A percentile compares a stretch with the other conserved stretches of the same genome.
Evolutionary conservation across 177 flowering plant species (phyloP).

Genomic region (Vitis hybrid): DNA sequence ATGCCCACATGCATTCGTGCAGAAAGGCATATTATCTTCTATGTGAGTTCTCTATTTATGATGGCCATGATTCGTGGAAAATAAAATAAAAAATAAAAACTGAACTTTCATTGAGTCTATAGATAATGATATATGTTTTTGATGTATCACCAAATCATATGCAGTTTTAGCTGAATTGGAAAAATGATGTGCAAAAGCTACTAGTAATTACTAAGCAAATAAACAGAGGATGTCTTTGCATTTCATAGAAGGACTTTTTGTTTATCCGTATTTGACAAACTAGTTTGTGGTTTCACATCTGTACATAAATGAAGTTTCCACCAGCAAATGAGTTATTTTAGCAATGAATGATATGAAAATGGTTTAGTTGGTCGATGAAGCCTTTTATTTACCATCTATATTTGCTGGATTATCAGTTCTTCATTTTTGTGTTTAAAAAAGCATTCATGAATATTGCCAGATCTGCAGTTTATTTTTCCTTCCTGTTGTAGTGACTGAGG

Average conservation of each 20-base stretch:
- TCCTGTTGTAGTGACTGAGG: background rate
- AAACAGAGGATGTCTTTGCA: background rate
- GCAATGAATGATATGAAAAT: background rate
- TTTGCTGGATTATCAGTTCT: background rate
- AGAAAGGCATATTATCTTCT: too few relatives aligned
- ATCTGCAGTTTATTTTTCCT: background rate
- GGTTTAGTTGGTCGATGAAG: background rate
- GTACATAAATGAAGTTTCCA: background rate
- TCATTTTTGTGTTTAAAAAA: background rate
- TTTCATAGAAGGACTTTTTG: background rate
- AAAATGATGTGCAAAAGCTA: too few relatives aligned
- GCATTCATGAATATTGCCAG: background rate
- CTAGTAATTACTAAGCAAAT: background rate
- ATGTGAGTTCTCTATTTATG: too few relatives aligned
- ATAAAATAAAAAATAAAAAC: too few relatives aligned
- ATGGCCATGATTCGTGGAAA: too few relatives aligned
- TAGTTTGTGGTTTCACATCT: background rate
- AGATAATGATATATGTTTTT: too few relatives aligned
- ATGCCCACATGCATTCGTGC: too few relatives aligned
- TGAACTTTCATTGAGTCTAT: too few relatives aligned
- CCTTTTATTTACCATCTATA: background rate
- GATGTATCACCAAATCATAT: too few relatives aligned
- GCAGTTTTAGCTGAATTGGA: too few relatives aligned
- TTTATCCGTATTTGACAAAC: background rate
- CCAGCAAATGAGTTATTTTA: background rate